These are phyloP conservation scores for Phytophthora crassamura DNA, from an alignment of 352 stramenopile genomes.

Conservation along the genomic window DNA sequence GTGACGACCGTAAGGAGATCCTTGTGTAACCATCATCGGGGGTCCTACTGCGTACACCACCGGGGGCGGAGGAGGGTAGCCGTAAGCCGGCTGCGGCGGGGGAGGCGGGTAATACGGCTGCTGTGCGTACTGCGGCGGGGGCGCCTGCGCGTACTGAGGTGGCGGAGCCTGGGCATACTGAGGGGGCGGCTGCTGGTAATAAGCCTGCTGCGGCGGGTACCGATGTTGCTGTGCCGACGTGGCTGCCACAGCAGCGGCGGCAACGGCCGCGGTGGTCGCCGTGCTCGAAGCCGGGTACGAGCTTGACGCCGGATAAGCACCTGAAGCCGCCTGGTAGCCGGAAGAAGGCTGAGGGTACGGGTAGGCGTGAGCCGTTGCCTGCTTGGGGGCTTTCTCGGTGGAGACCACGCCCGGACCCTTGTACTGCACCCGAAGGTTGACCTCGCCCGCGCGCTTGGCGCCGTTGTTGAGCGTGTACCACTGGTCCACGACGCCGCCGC, in stretches of 20 bases:
- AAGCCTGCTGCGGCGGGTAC: slow-evolving; percentile 42
- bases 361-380: slow-evolving; percentile 32
- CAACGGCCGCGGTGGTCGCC: slow-evolving; percentile 17
- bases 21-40: slow-evolving; percentile 38
- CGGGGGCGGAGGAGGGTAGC: slow-evolving; percentile 37
- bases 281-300: slow-evolving; percentile 9
- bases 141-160: slow-evolving; percentile 36
- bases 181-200: slow-evolving; percentile 45
- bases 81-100: slow-evolving; percentile 28
- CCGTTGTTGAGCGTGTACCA: slow-evolving; percentile 86
- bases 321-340: slow-evolving; percentile 18
- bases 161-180: slow-evolving; percentile 42
- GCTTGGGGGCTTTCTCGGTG: slow-evolving; percentile 31
- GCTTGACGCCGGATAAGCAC: slow-evolving; percentile 13
- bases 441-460: slow-evolving; percentile 64
- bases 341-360: slow-evolving; percentile 17
- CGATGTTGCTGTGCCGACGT: slow-evolving; percentile 21
- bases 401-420: slow-evolving; percentile 37
- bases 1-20: slow-evolving; percentile 32
- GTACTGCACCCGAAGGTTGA: slow-evolving; percentile 85
- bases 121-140: slow-evolving; percentile 35
- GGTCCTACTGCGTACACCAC: slow-evolving; percentile 46
- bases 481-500: slow-evolving; percentile 72
- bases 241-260: slow-evolving; percentile 26
- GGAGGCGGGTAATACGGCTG: slow-evolving; percentile 48